A percentile compares a stretch with the other conserved stretches of the same genome.
These are phyloP conservation scores for Ascochyta viciae-villosae DNA, from an alignment of 2,329 filamentous ascomycete genomes.

Conservation along the genomic window DNA sequence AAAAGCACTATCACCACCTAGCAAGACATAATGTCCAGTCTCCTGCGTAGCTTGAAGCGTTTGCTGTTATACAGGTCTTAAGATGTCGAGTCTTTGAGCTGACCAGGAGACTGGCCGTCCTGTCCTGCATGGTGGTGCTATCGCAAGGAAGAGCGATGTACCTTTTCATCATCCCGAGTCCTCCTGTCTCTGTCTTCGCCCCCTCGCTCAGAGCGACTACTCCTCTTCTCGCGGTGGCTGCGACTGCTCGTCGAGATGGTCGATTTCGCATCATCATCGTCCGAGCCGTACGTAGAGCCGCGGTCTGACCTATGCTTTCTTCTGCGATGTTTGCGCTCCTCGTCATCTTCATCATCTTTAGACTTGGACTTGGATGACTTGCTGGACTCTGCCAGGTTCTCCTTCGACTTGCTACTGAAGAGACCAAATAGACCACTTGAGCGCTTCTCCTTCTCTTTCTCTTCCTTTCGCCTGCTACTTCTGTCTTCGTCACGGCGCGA, in stretches of 20 bases:
- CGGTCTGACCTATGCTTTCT: conserved; percentile 52
- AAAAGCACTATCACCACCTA: conserved; percentile 22
- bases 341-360: conserved; percentile 49
- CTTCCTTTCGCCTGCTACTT: conserved; percentile 25
- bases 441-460: conserved; percentile 50
- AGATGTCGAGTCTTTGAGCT: neutral
- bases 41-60: conserved; percentile 3
- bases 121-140: conserved; percentile 18
- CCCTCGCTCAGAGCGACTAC: conserved; percentile 45
- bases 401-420: conserved; percentile 56
- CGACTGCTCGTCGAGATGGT: conserved; percentile 44
- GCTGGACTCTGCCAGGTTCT: conserved; percentile 43
- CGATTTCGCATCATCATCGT: conserved; percentile 48
- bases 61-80: conserved; percentile 1
- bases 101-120: conserved; percentile 3
- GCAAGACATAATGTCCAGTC: neutral
- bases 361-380: conserved; percentile 42
- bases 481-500: conserved; percentile 51
- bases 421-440: conserved; percentile 56
- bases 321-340: conserved; percentile 53
- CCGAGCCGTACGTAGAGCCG: conserved; percentile 49
- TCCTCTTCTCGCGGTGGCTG: conserved; percentile 51
- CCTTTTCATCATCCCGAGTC: conserved; percentile 46
- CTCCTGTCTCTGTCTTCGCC: conserved; percentile 45
- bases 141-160: conserved; percentile 45